Conservation (phyloP, 495 filamentous ascomycete genomes). For the Diplogelasinospora grovesii region DNA sequence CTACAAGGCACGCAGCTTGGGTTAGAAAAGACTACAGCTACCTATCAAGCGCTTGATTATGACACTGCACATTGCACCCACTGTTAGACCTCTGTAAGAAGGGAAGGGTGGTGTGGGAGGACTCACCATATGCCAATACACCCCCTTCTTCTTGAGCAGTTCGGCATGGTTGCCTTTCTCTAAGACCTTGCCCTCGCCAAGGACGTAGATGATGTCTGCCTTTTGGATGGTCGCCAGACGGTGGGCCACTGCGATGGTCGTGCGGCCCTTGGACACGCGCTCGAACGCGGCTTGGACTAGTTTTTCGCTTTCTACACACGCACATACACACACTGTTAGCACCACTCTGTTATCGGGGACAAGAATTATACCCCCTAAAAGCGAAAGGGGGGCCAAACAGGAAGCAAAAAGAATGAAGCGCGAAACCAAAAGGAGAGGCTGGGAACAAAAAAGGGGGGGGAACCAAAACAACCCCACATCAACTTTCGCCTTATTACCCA, state of each 20-base stretch:
- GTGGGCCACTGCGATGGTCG: slow-evolving; percentile 68
- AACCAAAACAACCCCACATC: no score
- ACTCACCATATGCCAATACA: slow-evolving; percentile 42
- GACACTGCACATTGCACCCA: no score
- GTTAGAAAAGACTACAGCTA: slow-evolving; percentile 13
- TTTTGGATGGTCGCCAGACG: slow-evolving; percentile 46
- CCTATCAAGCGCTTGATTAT: slow-evolving; percentile 35
- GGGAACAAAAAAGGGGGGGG: neutral
- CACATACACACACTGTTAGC: no score
- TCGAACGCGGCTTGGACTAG: slow-evolving; percentile 65
- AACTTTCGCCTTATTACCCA: no score
- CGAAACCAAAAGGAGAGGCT: neutral
- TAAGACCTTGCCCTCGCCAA: slow-evolving; percentile 44
- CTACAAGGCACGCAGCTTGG: no score
- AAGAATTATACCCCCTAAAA: no score
- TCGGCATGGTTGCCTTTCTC: slow-evolving; percentile 48
- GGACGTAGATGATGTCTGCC: slow-evolving; percentile 49
- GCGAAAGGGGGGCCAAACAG: no score
- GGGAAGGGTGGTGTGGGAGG: neutral
- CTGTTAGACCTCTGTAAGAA: slow-evolving; percentile 13
- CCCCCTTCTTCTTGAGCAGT: slow-evolving; percentile 38
- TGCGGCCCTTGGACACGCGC: slow-evolving; percentile 51
- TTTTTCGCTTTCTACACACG: slow-evolving; percentile 51
- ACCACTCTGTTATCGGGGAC: neutral
- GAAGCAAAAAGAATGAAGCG: no score